A percentile compares a stretch with the other conserved stretches of the same genome.
Evolutionary conservation across 139 green algal genomes (phyloP).

Genomic region (Chlamydomonas eustigma): DNA sequence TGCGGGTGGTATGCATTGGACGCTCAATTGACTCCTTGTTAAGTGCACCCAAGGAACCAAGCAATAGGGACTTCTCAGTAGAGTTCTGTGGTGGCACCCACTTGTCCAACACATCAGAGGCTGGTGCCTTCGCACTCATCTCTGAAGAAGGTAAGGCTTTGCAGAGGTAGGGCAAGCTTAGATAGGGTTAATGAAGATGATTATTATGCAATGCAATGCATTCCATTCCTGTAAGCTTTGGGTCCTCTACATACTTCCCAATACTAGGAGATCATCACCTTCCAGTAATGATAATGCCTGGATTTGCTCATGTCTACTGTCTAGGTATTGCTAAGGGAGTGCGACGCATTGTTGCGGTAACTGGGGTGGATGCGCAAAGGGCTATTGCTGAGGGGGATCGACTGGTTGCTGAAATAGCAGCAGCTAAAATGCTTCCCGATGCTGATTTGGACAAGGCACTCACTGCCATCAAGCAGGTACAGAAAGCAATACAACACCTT

Average conservation of each 20-base stretch:
- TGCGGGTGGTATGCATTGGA: slow-evolving; percentile 63
- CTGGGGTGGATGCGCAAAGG: slow-evolving; percentile 58
- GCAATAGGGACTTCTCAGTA: slow-evolving; percentile 51
- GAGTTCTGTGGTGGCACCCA: slow-evolving; percentile 99
- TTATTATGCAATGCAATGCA: too few relatives aligned
- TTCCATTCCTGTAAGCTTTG: too few relatives aligned
- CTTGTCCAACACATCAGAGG: slow-evolving; percentile 78
- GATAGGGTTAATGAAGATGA: not conserved
- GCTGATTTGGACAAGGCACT: slow-evolving; percentile 51
- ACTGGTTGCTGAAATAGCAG: slow-evolving; percentile 51
- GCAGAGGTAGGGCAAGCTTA: not conserved
- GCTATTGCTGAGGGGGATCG: slow-evolving; percentile 63
- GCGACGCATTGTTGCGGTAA: slow-evolving; percentile 86
- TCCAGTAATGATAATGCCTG: too few relatives aligned
- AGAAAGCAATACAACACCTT: too few relatives aligned
- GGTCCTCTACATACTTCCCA: too few relatives aligned
- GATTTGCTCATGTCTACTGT: too few relatives aligned
- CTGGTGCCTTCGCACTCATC: slow-evolving; percentile 86
- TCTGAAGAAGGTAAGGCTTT: slow-evolving; percentile 74
- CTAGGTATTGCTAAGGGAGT: slow-evolving; percentile 88
- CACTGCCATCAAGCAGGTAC: slow-evolving; percentile 56
- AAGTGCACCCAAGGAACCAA: slow-evolving; percentile 37
- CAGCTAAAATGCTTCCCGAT: slow-evolving; percentile 26
- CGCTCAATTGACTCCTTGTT: slow-evolving; percentile 83
- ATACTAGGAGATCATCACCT: too few relatives aligned